These are phyloP conservation scores for Fusarium penzigii DNA, from an alignment of 2,329 filamentous ascomycete species.

Conservation along the genomic window DNA sequence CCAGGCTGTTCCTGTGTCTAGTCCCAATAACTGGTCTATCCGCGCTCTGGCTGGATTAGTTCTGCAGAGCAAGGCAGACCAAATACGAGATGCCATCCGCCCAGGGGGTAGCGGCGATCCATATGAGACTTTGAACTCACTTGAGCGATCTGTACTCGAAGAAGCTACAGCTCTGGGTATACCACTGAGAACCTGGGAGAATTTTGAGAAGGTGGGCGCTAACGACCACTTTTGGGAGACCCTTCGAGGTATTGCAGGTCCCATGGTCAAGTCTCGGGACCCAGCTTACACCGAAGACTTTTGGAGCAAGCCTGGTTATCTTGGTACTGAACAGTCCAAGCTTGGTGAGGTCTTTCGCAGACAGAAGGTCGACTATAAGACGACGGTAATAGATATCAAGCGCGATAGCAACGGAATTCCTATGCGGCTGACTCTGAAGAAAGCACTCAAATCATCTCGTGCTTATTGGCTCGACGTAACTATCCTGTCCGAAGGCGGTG, in stretches of 20 bases:
- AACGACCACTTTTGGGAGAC: neutral
- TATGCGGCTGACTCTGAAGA: constrained; percentile 1
- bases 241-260: neutral
- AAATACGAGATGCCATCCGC: constrained; percentile 7
- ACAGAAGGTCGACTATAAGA: neutral
- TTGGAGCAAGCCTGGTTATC: constrained; percentile 17
- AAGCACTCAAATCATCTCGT: too few species aligned
- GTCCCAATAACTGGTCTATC: constrained; percentile 15
- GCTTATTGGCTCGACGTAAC: too few species aligned
- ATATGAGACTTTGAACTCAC: neutral
- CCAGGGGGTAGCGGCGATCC: constrained; percentile 13
- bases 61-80: neutral
- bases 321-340: constrained; percentile 8
- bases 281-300: constrained; percentile 16
- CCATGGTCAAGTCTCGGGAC: constrained; percentile 5
- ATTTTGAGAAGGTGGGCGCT: constrained; percentile 3
- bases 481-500: too few species aligned
- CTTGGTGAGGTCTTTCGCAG: constrained; percentile 9
- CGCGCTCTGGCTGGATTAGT: constrained; percentile 11
- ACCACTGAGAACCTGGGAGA: constrained; percentile 8
- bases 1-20: constrained; percentile 19
- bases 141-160: constrained; percentile 1
- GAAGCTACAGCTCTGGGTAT: constrained; percentile 11
- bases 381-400: too few species aligned
- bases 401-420: neutral